Evolutionary conservation across 192 early-diverging fungal genomes (phyloP).

Genomic region (Coemansia sp.): DNA sequence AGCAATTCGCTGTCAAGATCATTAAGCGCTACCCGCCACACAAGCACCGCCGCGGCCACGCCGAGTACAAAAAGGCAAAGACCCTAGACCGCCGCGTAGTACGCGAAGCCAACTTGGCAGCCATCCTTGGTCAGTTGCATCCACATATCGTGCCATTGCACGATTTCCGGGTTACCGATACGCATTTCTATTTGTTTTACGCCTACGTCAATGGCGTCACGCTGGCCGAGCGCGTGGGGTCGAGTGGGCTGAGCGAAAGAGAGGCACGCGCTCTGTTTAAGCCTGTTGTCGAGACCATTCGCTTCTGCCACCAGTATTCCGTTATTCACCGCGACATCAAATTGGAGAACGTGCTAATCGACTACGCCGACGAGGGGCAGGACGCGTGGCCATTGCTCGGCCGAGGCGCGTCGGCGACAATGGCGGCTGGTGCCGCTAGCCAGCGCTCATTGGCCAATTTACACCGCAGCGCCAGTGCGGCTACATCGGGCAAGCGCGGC

Average conservation of each 20-base stretch:
- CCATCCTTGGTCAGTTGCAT: constrained; percentile 50
- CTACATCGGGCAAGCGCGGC: background rate
- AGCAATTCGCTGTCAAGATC: constrained; percentile 56
- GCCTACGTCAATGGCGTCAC: constrained; percentile 47
- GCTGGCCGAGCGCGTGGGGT: constrained; percentile 46
- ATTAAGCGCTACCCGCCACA: constrained; percentile 50
- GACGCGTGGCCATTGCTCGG: constrained; percentile 2
- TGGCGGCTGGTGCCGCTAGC: background rate
- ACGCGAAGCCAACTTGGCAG: constrained; percentile 52
- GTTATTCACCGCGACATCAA: constrained; percentile 90
- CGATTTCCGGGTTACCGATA: constrained; percentile 52
- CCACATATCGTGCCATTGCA: constrained; percentile 53
- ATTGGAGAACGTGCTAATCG: constrained; percentile 82
- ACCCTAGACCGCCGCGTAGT: constrained; percentile 54
- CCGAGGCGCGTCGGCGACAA: background rate
- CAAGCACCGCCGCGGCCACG: constrained; percentile 35
- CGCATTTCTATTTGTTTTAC: constrained; percentile 57
- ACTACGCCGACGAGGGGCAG: constrained; percentile 26
- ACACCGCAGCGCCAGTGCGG: constrained; percentile 2
- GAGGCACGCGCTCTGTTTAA: constrained; percentile 40
- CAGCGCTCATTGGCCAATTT: background rate
- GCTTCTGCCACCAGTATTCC: constrained; percentile 63
- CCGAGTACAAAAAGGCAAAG: constrained; percentile 43
- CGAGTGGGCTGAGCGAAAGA: constrained; percentile 30
- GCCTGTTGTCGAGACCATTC: constrained; percentile 43